Percentiles rank a stretch among this genome's conserved stretches.
Evolutionary conservation across 2,329 filamentous ascomycete species (phyloP).

Genomic region (Geosmithia morbida): DNA sequence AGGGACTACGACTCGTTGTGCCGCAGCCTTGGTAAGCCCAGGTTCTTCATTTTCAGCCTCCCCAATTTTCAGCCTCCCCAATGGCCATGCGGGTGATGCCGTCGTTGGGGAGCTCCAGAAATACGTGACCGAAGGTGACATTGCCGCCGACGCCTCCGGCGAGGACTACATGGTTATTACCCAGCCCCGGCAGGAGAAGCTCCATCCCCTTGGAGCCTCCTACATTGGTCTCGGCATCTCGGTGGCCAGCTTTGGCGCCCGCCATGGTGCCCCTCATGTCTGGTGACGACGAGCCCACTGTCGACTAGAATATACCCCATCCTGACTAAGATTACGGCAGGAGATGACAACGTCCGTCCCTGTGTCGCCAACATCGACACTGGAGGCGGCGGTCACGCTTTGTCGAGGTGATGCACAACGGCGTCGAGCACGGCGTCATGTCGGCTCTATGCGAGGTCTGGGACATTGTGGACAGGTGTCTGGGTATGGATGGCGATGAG

Average conservation of each 20-base stretch:
- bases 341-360: conserved; percentile 37
- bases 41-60: conserved; percentile 7
- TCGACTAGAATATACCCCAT: conserved; percentile 48
- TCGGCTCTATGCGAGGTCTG: conserved; percentile 49
- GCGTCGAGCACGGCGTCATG: conserved; percentile 62
- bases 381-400: conserved; percentile 54
- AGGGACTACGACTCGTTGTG: conserved; percentile 5
- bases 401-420: conserved; percentile 66
- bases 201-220: conserved; percentile 39
- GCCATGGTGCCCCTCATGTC: conserved; percentile 54
- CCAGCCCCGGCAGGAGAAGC: conserved; percentile 44
- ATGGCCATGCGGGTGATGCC: conserved; percentile 5
- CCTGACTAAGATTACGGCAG: conserved; percentile 45
- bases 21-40: conserved; percentile 4
- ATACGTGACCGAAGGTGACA: conserved; percentile 44
- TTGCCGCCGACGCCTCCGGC: conserved; percentile 56
- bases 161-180: conserved; percentile 54
- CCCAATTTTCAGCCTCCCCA: conserved; percentile 7
- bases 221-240: conserved; percentile 57
- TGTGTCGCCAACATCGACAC: conserved; percentile 48
- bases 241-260: conserved; percentile 54
- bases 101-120: conserved; percentile 9
- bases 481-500: conserved; percentile 44
- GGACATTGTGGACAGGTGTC: conserved; percentile 42
- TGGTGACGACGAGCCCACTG: conserved; percentile 39